Base-by-base conservation (phyloP, 306 rosid genomes). In the Prunus mume region DNA sequence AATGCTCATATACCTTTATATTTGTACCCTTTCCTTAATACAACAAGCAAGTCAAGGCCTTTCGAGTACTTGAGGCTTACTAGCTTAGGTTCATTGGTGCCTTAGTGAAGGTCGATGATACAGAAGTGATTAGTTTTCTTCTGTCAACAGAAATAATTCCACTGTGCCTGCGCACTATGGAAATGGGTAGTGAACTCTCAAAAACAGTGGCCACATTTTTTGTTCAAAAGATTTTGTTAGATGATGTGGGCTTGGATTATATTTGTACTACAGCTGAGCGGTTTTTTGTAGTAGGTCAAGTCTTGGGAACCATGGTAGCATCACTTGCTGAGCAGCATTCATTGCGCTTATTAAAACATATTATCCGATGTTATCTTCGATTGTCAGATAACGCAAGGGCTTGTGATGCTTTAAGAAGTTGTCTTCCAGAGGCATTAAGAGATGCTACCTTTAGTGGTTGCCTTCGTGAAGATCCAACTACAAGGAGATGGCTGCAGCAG, bases 41-140 rank as follows among this genome's bases (percentile, higher is more conserved):
- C 97, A 46, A 89, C 93, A 50, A 83, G 88, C 87, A 88, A 85
- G 89, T 87, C 91, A 47, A 79, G 89, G 77, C 96, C 92, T 6
- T 93, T 88, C 50, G 98, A 93, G 83, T 84, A 83, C 85, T 83
- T 93, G 87, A 89, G 98, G 80, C 90, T 93, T 45, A 88, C 96
- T 64, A 90, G 93, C 84, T 88, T 93, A 64, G 98, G 98, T 75
- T 93, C 79, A 89, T 93, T 72, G 96, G 91, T 65, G 98, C 98
- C 46, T 68, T 91, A 76, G 98, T 88, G 87, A 91, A 93, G 97
- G 93, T 90, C 68, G 97, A 88, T 79, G 91, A 91, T 71, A 83
- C 87, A 41, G 91, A 90, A 57, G 93, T 88, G 57, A 87, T 91
- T 67, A 82, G 88, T 73, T 93, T 91, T 81, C 96, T 93, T 78